Evolutionary conservation across 768 basidiomycete species (phyloP), one percentile per base, ranked within the genome.

Genomic region (Leccinum subgranulosum): DNA sequence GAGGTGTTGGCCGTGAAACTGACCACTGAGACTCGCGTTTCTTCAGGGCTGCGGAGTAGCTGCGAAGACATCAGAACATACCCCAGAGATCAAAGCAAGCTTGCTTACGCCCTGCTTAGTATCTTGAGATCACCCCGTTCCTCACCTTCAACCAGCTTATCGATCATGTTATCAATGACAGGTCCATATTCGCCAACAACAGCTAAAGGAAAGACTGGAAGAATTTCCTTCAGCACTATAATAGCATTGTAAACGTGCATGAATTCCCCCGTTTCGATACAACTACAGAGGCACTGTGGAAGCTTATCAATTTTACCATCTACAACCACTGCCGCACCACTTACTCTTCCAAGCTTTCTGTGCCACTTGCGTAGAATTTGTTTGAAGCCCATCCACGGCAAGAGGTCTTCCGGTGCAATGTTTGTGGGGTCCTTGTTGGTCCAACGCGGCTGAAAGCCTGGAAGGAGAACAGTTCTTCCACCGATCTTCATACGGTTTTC

Each of bases 221-320:
- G 80, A 21, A 98, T 84, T 70, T 97, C 92, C 67, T 94, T 92
- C 61, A 97, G 79, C 28, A 99, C 87, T 39, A 95, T 84, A 72
- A 98, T 90, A n/a, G 92, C 83, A 68, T 99, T 99, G 73, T 96
- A 95, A 54, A 98, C 91, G 65, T 94, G 94, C 90, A 98, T 96
- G 71, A 95, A 98, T 66, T 95, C 95, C 51, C 83, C 84, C 2
- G 94, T 88, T 65, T 87, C 82, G 59, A 98, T 87, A 68, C 90
- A 94, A 31, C 85, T 87, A 19, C 81, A 77, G 62, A 98, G 84
- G 55, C 84, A 85, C 94, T 94, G 66, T 19, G 33, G 57, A 39
- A 34, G 29, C 23, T 19, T 14, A 1, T 56, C 15, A 60, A 51
- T 54, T 43, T 50, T n/a, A 46, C 39, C 45, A 29, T 31, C 34